Conservation (phyloP, 2,329 filamentous ascomycete species). For the Penicillium brasilianum region DNA sequence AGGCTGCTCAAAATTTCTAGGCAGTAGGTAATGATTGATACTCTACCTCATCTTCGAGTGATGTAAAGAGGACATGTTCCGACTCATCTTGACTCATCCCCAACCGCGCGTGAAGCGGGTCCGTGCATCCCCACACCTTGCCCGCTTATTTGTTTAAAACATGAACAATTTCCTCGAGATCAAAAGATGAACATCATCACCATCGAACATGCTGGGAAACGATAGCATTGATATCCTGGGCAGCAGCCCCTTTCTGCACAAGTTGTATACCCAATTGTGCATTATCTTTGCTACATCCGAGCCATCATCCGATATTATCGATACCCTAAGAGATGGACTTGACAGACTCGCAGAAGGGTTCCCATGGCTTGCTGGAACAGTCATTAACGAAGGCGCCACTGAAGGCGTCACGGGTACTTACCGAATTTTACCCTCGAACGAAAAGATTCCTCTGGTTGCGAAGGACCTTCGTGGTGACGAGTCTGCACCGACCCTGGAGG, state of each 20-base stretch:
- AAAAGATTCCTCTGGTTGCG: constrained; percentile 45
- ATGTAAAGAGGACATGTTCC: background rate
- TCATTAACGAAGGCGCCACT: constrained; percentile 42
- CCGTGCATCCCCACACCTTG: background rate
- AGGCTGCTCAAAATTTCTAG: too few species aligned
- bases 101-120: background rate
- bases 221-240: constrained; percentile 19
- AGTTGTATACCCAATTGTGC: constrained; percentile 25
- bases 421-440: constrained; percentile 43
- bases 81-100: constrained; percentile 2
- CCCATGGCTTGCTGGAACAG: constrained; percentile 42
- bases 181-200: background rate
- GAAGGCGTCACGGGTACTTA: constrained; percentile 40
- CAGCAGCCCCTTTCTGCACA: constrained; percentile 18
- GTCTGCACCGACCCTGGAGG: constrained; percentile 45
- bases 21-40: too few species aligned
- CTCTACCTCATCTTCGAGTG: too few species aligned
- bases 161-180: background rate
- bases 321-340: constrained; percentile 20
- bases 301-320: constrained; percentile 12
- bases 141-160: background rate
- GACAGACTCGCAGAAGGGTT: constrained; percentile 16
- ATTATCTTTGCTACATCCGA: constrained; percentile 16
- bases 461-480: constrained; percentile 50
- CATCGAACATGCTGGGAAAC: background rate